Base-by-base conservation (phyloP, 176 grass and related monocot genomes). In the Alloteropsis semialata region DNA sequence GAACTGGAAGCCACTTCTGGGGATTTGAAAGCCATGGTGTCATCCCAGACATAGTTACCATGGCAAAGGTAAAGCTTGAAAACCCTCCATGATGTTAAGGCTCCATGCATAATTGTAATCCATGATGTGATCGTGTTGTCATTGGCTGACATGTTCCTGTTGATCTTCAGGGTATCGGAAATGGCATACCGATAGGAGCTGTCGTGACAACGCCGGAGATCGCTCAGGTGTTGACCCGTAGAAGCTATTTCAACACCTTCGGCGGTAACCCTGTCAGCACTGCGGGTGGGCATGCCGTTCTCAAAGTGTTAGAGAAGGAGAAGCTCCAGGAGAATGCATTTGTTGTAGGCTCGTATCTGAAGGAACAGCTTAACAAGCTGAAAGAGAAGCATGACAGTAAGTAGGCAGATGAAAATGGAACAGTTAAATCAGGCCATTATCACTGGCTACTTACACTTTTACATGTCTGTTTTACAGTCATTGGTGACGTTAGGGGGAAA, bases 151-250 rank as follows among this genome's bases (percentile, higher is more conserved):
- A 82, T 50, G 14, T 50, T 46, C 32, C 29, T 69, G 1, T 36
- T 75, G 38, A 37, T 75, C 43, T 39, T 57, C 76, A 98, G 96
- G 92, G 96, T 63, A 98, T 98, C 38, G 96, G 96, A 56, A 98
- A 98, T 24, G 96, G 96, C 76, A 91, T 93, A 68, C 92, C 96
- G 12, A 84, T 98, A 29, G 96, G 96, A 79, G 96, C 96, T 4
- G 96, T 98, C 3, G 96, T 98, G n/a, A 98, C 92, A 28, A 97
- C 94, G 0, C 94, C 94, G 45, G 94, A 95, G 86, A 98, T 98
- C 33, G 96, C 96, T 60, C 87, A 95, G 46, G 96, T 98, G 30
- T 81, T 98, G 74, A 95, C 92, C 65, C 82, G 82, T 41, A 80
- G 92, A 65, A 80, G 79, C 16, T 98, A 98, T 44, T 98, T 93